Conservation (phyloP, 1,284 basidiomycete species). For the Inonotus obliquus region DNA sequence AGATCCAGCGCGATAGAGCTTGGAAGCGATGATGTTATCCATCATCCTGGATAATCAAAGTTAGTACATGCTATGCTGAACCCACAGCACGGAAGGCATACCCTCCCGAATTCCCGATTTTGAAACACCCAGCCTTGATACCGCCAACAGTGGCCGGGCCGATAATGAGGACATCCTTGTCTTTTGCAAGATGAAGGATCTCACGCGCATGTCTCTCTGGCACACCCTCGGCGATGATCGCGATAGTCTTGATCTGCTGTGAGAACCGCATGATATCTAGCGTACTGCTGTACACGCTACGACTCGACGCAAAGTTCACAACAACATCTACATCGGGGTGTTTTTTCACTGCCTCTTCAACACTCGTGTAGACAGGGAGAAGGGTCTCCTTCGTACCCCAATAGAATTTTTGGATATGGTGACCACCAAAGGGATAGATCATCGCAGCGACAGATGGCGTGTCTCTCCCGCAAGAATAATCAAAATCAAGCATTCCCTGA, state of each 20-base stretch:
- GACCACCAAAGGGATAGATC: constrained; percentile 99
- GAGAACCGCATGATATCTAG: constrained; percentile 79
- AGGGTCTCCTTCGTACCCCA: constrained; percentile 99
- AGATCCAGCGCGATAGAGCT: constrained; percentile 96
- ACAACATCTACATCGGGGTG: constrained; percentile 97
- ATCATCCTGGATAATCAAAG: constrained; percentile 71
- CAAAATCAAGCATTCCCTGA: constrained; percentile 99
- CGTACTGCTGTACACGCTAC: constrained; percentile 93
- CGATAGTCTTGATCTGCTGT: constrained; percentile 73
- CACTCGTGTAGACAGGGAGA: constrained; percentile 93
- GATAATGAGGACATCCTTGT: constrained; percentile 91
- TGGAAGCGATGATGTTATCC: constrained; percentile 99
- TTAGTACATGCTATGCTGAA: background rate
- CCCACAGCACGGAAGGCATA: constrained; percentile 32
- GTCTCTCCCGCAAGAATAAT: constrained; percentile 93
- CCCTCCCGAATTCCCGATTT: constrained; percentile 99
- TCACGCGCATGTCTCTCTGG: constrained; percentile 97
- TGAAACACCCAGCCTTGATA: constrained; percentile 99
- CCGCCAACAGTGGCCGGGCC: constrained; percentile 99
- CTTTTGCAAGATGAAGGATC: constrained; percentile 86
- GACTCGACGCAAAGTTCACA: constrained; percentile 96
- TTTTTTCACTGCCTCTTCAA: constrained; percentile 91
- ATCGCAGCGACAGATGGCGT: constrained; percentile 97
- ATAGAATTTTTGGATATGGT: constrained; percentile 99
- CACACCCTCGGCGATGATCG: constrained; percentile 97